Evolutionary conservation across 2,329 filamentous ascomycete species (phyloP).

Genomic region (Fusarium albidum): DNA sequence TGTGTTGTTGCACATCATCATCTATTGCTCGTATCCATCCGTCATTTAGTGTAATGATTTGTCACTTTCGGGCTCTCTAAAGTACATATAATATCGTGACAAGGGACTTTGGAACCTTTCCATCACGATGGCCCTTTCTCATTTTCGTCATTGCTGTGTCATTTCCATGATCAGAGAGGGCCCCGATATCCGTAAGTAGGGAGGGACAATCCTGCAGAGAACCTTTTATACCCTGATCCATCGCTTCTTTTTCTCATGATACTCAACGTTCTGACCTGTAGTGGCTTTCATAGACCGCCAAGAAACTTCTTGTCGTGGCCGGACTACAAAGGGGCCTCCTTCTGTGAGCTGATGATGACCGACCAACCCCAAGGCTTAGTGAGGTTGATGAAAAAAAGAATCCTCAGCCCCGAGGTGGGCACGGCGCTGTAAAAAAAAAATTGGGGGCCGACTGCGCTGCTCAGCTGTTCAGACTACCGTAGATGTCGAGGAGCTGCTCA

Average conservation of each 20-base stretch:
- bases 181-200: too few species aligned
- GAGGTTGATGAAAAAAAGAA: neutral
- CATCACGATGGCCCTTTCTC: neutral
- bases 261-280: neutral
- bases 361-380: neutral
- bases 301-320: neutral
- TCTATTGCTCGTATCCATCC: slow-evolving; percentile 14
- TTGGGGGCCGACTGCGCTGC: neutral
- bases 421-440: slow-evolving; percentile 14
- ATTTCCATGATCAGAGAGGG: too few species aligned
- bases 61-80: slow-evolving; percentile 34
- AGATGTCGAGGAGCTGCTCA: slow-evolving; percentile 74
- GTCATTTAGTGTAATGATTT: slow-evolving; percentile 11
- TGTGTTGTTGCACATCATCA: slow-evolving; percentile 16
- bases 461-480: slow-evolving; percentile 53
- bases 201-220: too few species aligned
- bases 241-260: too few species aligned
- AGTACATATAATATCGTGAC: slow-evolving; percentile 3
- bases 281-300: neutral
- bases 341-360: neutral
- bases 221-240: too few species aligned
- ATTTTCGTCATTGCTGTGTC: neutral
- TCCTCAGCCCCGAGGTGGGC: slow-evolving; percentile 11
- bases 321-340: neutral
- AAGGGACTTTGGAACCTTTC: slow-evolving; percentile 8